phyloP scores from a whole-genome alignment of 495 filamentous ascomycete species.

The Penicillium lividum region DNA sequence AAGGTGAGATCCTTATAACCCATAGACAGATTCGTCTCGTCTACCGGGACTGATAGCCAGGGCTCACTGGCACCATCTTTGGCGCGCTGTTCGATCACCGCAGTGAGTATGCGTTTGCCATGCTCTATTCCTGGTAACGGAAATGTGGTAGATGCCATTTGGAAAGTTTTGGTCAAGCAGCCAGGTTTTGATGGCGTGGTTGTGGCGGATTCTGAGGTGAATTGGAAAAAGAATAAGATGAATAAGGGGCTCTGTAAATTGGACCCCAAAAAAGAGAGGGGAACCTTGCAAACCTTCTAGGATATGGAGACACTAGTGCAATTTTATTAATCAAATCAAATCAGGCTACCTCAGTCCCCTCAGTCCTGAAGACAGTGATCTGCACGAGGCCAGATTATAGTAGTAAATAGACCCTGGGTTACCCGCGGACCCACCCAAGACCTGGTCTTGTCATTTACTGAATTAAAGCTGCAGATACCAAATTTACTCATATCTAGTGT shows the following conservation, averaged over 20 bases:
- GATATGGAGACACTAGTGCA: background rate
- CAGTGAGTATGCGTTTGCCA: conserved; percentile 12
- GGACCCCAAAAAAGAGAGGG: background rate
- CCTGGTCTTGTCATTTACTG: too few relatives aligned
- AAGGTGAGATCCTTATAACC: conserved; percentile 25
- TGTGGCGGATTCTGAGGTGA: background rate
- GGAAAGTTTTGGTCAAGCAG: background rate
- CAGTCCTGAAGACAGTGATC: too few relatives aligned
- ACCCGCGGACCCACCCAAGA: too few relatives aligned
- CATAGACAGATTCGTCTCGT: conserved; percentile 15
- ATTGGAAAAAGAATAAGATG: background rate
- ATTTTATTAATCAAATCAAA: too few relatives aligned
- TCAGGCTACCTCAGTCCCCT: too few relatives aligned
- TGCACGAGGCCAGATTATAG: too few relatives aligned
- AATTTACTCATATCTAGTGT: too few relatives aligned
- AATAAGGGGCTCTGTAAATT: background rate
- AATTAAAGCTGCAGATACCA: too few relatives aligned
- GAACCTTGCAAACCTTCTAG: background rate
- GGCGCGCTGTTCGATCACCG: conserved; percentile 18
- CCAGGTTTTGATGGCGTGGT: background rate
- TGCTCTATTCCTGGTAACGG: conserved; percentile 14
- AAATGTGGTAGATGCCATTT: conserved; percentile 6
- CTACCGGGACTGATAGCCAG: conserved; percentile 20
- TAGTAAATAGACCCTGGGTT: too few relatives aligned
- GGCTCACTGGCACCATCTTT: conserved; percentile 2